A percentile compares a stretch with the other conserved stretches of the same genome.
Conservation (phyloP, 257 asterid genomes). For the Primulina huaijiensis region DNA sequence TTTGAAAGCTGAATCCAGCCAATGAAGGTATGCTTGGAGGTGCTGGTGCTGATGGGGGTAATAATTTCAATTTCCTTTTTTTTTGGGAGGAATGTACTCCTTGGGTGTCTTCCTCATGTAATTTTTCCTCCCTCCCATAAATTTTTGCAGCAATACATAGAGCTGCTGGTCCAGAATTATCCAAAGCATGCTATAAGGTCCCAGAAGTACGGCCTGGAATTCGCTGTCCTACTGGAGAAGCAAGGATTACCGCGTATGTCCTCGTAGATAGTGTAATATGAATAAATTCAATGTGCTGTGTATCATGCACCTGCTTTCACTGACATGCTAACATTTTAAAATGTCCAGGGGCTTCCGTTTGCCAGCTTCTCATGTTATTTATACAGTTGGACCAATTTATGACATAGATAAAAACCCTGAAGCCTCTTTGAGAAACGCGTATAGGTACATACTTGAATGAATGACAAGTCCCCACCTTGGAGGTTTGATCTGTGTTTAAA, state of each 20-base stretch:
- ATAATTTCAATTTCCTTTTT: constrained; percentile 16
- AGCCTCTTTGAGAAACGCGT: constrained; percentile 69
- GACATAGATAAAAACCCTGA: constrained; percentile 50
- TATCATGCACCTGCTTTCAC: constrained; percentile 10
- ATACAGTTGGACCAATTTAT: constrained; percentile 94
- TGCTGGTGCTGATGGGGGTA: constrained; percentile 99
- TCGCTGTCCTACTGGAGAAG: constrained; percentile 99
- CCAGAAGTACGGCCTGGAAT: constrained; percentile 80
- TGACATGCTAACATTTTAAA: constrained; percentile 25
- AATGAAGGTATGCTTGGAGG: constrained; percentile 95
- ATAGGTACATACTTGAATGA: constrained; percentile 48
- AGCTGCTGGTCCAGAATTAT: constrained; percentile 91
- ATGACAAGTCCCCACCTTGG: not conserved
- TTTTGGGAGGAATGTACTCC: constrained; percentile 3
- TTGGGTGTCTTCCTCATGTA: constrained; percentile 17
- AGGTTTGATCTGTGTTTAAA: not conserved
- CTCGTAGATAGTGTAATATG: constrained; percentile 9
- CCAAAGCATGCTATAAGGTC: constrained; percentile 69
- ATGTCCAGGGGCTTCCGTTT: constrained; percentile 72
- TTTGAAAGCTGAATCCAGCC: constrained; percentile 83
- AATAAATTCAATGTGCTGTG: not conserved
- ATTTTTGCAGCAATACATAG: constrained; percentile 72
- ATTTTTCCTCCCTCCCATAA: not conserved
- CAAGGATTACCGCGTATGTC: constrained; percentile 83
- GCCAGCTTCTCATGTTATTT: constrained; percentile 93